Evolutionary conservation across 495 filamentous ascomycete species (phyloP).

Genomic region (Trypethelium eluteriae): DNA sequence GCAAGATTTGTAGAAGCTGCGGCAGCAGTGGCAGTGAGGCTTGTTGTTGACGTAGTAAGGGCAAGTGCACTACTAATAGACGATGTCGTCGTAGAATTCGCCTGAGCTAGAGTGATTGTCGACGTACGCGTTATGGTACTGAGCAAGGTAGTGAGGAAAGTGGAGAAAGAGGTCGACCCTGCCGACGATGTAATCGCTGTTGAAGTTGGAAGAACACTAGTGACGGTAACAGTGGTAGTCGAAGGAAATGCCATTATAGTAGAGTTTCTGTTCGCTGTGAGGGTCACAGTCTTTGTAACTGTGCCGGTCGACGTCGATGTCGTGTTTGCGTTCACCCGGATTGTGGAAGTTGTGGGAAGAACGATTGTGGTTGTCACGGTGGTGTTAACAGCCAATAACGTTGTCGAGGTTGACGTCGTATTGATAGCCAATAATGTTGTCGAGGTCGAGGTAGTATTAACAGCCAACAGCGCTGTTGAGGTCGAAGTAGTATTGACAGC

Average conservation of each 20-base stretch:
- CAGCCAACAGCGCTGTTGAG: background rate
- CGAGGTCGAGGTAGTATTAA: background rate
- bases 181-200: background rate
- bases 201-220: background rate
- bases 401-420: background rate
- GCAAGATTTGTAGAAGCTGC: background rate
- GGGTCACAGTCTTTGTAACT: background rate
- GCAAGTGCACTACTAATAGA: background rate
- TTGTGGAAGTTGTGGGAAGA: background rate
- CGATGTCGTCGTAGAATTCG: background rate
- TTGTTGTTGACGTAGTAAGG: background rate
- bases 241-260: conserved; percentile 1
- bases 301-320: conserved; percentile 1
- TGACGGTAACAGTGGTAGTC: background rate
- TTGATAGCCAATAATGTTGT: background rate
- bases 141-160: background rate
- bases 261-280: background rate
- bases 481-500: background rate
- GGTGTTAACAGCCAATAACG: background rate
- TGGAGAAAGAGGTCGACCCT: background rate
- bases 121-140: background rate
- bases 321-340: background rate
- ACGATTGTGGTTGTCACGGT: background rate
- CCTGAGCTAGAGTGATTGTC: background rate
- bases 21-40: background rate